Evolutionary conservation across 495 filamentous ascomycete genomes (phyloP).

Genomic region (Physcia stellaris): DNA sequence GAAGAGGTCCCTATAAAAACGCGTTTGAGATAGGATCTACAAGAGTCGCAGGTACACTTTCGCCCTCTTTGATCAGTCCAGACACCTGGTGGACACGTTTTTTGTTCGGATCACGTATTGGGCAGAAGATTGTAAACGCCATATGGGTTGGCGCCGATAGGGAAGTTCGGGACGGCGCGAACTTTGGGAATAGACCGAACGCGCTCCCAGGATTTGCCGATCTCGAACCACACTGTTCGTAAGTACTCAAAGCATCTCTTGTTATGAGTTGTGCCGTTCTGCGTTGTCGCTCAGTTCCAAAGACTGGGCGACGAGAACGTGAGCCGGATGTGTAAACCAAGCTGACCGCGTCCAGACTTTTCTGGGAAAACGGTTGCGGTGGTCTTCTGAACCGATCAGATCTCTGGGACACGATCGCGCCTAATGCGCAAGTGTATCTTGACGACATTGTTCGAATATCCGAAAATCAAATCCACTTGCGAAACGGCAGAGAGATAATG

Average conservation of each 20-base stretch:
- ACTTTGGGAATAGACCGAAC: neutral
- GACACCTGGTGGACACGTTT: conserved; percentile 20
- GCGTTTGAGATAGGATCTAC: conserved; percentile 6
- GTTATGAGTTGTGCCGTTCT: too few species aligned
- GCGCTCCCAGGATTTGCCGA: conserved; percentile 18
- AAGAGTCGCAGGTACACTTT: conserved; percentile 5
- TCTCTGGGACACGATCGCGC: conserved; percentile 26
- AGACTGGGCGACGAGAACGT: too few species aligned
- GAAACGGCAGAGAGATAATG: conserved; percentile 16
- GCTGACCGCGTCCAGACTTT: too few species aligned
- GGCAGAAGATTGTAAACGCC: conserved; percentile 14
- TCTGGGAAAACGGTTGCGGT: conserved; percentile 26
- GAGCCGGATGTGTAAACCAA: too few species aligned
- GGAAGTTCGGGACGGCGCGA: conserved; percentile 10
- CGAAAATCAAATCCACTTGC: conserved; percentile 12
- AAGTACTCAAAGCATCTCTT: conserved; percentile 8
- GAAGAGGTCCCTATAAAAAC: conserved; percentile 4
- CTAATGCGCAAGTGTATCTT: conserved; percentile 24
- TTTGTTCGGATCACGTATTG: conserved; percentile 18
- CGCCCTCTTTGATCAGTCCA: conserved; percentile 11
- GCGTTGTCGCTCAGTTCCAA: too few species aligned
- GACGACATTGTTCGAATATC: conserved; percentile 17
- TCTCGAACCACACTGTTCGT: conserved; percentile 17
- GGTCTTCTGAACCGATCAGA: conserved; percentile 23
- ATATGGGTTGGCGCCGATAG: conserved; percentile 15